phyloP scores from a whole-genome alignment of 2,329 filamentous ascomycete genomes.

The Epichloe aotearoae region DNA sequence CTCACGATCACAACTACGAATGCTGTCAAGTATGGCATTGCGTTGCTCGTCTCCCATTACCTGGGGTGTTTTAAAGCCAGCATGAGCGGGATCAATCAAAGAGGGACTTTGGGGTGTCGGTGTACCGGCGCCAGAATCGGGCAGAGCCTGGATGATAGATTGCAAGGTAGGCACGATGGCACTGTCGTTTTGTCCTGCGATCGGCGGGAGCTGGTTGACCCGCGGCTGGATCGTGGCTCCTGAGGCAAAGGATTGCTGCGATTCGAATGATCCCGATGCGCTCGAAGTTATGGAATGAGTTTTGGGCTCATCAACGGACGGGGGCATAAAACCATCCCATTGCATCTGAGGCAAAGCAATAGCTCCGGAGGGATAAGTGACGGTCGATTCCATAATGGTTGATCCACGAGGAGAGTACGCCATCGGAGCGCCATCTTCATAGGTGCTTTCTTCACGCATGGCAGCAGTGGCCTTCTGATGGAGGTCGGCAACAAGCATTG shows the following conservation, averaged over 20 bases:
- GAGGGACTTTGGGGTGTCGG: conserved; percentile 64
- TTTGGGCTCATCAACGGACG: conserved; percentile 56
- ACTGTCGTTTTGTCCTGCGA: conserved; percentile 50
- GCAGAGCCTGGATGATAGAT: conserved; percentile 59
- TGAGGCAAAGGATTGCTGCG: conserved; percentile 48
- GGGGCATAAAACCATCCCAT: conserved; percentile 80
- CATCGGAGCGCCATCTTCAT: conserved; percentile 46
- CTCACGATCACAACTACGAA: conserved; percentile 67
- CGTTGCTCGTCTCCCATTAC: conserved; percentile 75
- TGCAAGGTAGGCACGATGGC: conserved; percentile 52
- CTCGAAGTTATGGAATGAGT: conserved; percentile 59
- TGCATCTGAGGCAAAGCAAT: conserved; percentile 77
- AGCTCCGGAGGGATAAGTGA: conserved; percentile 63
- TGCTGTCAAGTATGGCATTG: conserved; percentile 72
- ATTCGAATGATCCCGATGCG: conserved; percentile 53
- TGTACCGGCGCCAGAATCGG: conserved; percentile 54
- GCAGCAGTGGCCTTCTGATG: conserved; percentile 82
- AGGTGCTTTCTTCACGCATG: conserved; percentile 46
- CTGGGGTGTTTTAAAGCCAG: conserved; percentile 60
- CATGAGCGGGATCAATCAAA: conserved; percentile 53
- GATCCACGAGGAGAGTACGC: conserved; percentile 60
- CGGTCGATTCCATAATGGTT: conserved; percentile 62
- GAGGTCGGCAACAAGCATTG: conserved; percentile 96
- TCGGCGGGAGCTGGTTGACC: conserved; percentile 50
- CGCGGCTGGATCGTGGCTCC: conserved; percentile 43